These are phyloP conservation scores for Crataegus laevigata DNA, from an alignment of 306 rosid species.

Conservation along the genomic window DNA sequence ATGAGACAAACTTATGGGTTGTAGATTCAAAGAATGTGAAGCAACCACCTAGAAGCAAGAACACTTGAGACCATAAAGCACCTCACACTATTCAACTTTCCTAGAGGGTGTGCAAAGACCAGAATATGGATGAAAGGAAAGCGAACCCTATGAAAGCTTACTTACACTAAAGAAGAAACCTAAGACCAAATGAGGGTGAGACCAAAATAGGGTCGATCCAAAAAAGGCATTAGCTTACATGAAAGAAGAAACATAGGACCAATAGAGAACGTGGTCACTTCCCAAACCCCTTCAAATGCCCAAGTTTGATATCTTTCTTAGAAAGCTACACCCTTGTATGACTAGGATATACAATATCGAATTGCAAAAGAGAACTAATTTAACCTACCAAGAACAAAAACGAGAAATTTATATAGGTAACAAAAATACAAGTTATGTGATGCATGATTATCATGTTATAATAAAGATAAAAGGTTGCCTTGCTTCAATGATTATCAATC, in stretches of 20 bases:
- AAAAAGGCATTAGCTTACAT: not conserved
- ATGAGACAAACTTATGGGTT: no score
- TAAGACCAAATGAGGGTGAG: not conserved
- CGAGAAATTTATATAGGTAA: no score
- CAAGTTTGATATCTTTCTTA: not conserved
- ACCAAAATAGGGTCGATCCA: not conserved
- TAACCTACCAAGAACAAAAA: no score
- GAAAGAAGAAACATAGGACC: constrained; percentile 3
- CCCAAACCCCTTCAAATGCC: not conserved
- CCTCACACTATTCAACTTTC: not conserved
- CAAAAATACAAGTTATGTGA: no score
- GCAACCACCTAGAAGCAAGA: not conserved
- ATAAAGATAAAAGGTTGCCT: no score
- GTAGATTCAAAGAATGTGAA: not conserved
- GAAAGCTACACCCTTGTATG: not conserved
- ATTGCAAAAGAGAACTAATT: not conserved
- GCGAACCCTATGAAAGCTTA: not conserved
- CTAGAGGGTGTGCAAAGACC: not conserved
- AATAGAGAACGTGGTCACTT: not conserved
- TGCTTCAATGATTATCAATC: no score
- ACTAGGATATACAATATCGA: not conserved
- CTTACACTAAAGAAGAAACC: not conserved
- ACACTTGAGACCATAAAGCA: not conserved
- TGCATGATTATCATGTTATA: no score
- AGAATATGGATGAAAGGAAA: not conserved